These are phyloP conservation scores for Phialocephala subalpina DNA, from an alignment of 2,329 filamentous ascomycete genomes.

Conservation along the genomic window DNA sequence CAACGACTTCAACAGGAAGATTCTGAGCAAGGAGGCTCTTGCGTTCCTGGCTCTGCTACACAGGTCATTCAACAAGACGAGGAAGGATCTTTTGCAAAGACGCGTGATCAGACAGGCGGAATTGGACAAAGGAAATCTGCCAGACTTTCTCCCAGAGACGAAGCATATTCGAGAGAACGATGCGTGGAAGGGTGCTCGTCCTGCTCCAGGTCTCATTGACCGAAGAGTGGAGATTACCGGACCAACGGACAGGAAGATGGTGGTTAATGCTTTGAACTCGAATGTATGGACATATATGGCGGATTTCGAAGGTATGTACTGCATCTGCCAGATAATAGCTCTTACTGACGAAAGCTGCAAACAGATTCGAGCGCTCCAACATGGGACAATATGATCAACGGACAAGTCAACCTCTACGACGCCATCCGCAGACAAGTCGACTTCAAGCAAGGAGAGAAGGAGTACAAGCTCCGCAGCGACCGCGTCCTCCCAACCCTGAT, in stretches of 20 bases:
- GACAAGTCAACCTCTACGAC: constrained; percentile 97
- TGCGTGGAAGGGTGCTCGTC: constrained; percentile 91
- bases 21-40: constrained; percentile 88
- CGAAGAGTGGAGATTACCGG: constrained; percentile 97
- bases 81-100: constrained; percentile 88
- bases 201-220: constrained; percentile 91
- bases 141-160: constrained; percentile 96
- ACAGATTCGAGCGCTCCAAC: constrained; percentile 93
- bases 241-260: constrained; percentile 98
- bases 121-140: constrained; percentile 87
- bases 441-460: constrained; percentile 94
- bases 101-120: constrained; percentile 88
- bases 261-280: constrained; percentile 95
- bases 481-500: constrained; percentile 88
- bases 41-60: constrained; percentile 95
- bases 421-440: constrained; percentile 93
- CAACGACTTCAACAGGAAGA: constrained; percentile 83
- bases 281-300: constrained; percentile 99
- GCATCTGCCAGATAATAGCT: not conserved
- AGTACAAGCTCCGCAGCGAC: constrained; percentile 97
- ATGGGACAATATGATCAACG: constrained; percentile 99
- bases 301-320: constrained; percentile 85
- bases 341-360: constrained; percentile 18
- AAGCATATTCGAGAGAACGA: constrained; percentile 93
- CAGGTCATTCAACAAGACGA: constrained; percentile 89